Evolutionary conservation across 2,329 filamentous ascomycete genomes (phyloP).

Genomic region (Hypoxylon sp.): DNA sequence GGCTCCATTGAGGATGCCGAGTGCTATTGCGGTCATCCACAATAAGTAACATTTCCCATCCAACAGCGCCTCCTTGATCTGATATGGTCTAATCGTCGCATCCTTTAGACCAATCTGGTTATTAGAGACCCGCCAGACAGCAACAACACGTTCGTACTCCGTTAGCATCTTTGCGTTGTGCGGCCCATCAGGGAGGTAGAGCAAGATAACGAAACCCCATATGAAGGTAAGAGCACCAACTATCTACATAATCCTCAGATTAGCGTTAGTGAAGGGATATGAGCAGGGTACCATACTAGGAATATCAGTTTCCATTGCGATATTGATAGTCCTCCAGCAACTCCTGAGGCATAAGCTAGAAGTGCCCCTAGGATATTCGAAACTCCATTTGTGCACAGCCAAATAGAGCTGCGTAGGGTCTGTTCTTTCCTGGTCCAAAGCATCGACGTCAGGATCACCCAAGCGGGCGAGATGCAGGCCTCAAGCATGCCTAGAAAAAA

Average conservation of each 20-base stretch:
- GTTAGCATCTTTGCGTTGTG: slow-evolving; percentile 57
- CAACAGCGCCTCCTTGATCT: slow-evolving; percentile 33
- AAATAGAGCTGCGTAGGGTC: slow-evolving; percentile 48
- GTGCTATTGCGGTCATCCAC: slow-evolving; percentile 59
- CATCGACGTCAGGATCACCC: slow-evolving; percentile 50
- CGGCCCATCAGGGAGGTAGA: slow-evolving; percentile 58
- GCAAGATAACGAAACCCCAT: slow-evolving; percentile 46
- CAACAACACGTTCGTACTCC: slow-evolving; percentile 57
- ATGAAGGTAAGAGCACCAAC: slow-evolving; percentile 55
- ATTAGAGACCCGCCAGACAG: slow-evolving; percentile 59
- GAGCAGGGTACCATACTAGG: slow-evolving; percentile 41
- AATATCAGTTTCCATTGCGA: slow-evolving; percentile 54
- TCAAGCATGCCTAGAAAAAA: slow-evolving; percentile 52
- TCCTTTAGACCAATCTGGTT: slow-evolving; percentile 61
- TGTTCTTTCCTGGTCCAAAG: slow-evolving; percentile 54
- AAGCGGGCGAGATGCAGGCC: slow-evolving; percentile 48
- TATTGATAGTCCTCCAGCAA: slow-evolving; percentile 43
- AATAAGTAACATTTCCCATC: slow-evolving; percentile 58
- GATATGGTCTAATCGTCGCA: slow-evolving; percentile 52
- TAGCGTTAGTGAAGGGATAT: slow-evolving; percentile 1
- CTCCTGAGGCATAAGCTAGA: slow-evolving; percentile 43
- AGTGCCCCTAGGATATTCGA: slow-evolving; percentile 45
- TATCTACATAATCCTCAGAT: slow-evolving; percentile 41
- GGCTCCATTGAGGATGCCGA: slow-evolving; percentile 65
- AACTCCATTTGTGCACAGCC: slow-evolving; percentile 46